Conservation (phyloP, 257 asterid species). For the Solanum pimpinellifolium region DNA sequence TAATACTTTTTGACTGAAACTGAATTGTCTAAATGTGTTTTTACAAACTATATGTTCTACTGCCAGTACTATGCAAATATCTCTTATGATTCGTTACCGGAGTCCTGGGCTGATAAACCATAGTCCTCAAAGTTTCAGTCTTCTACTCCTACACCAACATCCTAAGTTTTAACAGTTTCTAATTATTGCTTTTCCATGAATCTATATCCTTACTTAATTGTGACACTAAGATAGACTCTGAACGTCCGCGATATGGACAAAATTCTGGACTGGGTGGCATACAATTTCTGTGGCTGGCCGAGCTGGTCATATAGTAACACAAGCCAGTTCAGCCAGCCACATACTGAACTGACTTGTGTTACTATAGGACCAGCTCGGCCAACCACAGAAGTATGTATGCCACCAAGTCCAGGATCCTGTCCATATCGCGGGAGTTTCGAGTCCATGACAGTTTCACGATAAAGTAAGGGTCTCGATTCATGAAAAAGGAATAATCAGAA, state of each 20-base stretch:
- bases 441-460: no score
- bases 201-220: no score
- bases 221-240: no score
- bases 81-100: conserved; percentile 50
- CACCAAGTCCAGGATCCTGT: no score
- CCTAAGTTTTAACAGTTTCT: no score
- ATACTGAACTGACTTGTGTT: conserved; percentile 42
- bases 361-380: conserved; percentile 57
- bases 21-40: neutral
- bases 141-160: neutral
- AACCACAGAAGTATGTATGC: conserved; percentile 8
- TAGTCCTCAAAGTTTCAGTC: neutral
- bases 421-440: no score
- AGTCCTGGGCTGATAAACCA: conserved; percentile 49
- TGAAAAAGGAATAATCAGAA: conserved; percentile 37
- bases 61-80: conserved; percentile 39
- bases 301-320: no score
- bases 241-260: no score
- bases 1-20: neutral
- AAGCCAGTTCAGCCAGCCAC: no score
- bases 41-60: neutral
- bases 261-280: no score
- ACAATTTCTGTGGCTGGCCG: no score
- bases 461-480: conserved; percentile 29
- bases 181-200: no score